A percentile compares a stretch with the other conserved stretches of the same genome.
These are phyloP conservation scores for Nevesoporus exiguus DNA, from an alignment of 768 basidiomycete species.

Conservation along the genomic window DNA sequence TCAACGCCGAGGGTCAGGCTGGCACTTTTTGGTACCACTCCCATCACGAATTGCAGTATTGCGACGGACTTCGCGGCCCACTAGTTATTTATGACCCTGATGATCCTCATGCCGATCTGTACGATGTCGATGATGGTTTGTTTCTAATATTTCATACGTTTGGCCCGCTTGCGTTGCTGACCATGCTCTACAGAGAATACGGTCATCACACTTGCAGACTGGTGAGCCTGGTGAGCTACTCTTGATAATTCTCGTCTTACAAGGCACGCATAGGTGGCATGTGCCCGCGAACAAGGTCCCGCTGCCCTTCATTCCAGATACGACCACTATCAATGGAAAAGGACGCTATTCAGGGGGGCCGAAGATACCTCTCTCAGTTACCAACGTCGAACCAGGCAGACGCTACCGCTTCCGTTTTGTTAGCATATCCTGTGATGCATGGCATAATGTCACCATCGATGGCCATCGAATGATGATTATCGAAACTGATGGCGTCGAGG, in stretches of 20 bases:
- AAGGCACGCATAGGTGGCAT: conserved; percentile 26
- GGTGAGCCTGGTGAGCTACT: conserved; percentile 29
- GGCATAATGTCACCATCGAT: conserved; percentile 34
- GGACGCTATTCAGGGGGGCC: conserved; percentile 39
- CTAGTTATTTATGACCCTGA: conserved; percentile 45
- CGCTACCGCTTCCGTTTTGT: conserved; percentile 41
- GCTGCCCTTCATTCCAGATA: conserved; percentile 29
- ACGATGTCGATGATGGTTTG: conserved; percentile 47
- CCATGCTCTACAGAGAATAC: conserved; percentile 33
- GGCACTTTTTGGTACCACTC: conserved; percentile 53
- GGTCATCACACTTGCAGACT: conserved; percentile 43
- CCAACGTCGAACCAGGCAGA: conserved; percentile 37
- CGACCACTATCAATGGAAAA: conserved; percentile 45
- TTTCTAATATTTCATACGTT: background rate
- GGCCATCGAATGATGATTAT: conserved; percentile 40
- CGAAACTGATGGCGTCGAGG: conserved; percentile 40
- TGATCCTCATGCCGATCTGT: conserved; percentile 40
- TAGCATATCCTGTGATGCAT: conserved; percentile 33
- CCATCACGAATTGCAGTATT: conserved; percentile 38
- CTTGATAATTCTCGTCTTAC: background rate
- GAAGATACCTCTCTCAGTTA: conserved; percentile 33
- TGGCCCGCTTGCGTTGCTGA: background rate
- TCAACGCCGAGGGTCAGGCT: conserved; percentile 36
- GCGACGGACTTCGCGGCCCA: conserved; percentile 42
- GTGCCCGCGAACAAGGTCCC: conserved; percentile 14